Percentiles rank a stretch among this genome's conserved stretches.
phyloP scores from a whole-genome alignment of 495 filamentous ascomycete genomes.

The Annulohypoxylon maeteangense region DNA sequence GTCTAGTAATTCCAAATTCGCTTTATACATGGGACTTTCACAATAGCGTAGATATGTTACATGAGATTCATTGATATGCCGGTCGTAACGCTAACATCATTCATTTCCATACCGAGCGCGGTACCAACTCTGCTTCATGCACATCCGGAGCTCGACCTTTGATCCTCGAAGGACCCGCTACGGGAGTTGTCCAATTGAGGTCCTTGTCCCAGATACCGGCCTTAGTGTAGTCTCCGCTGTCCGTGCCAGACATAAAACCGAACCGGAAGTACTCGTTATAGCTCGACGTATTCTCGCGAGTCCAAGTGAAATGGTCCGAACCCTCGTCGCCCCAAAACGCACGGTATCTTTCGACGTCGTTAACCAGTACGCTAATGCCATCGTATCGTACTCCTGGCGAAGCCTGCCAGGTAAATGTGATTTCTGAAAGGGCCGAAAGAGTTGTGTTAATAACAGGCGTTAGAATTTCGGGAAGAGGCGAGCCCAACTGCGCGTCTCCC shows the following conservation, averaged over 20 bases:
- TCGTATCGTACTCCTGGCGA: constrained; percentile 72
- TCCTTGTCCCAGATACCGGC: constrained; percentile 79
- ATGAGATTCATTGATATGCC: neutral
- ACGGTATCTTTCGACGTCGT: constrained; percentile 89
- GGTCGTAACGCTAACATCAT: constrained; percentile 25
- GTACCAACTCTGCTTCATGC: constrained; percentile 29
- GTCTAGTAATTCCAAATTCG: neutral
- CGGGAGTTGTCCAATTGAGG: constrained; percentile 74
- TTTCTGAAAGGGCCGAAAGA: constrained; percentile 49
- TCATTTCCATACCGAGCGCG: constrained; percentile 35
- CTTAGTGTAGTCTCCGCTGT: constrained; percentile 78
- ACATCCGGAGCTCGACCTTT: constrained; percentile 38
- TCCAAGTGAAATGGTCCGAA: constrained; percentile 60
- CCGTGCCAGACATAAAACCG: constrained; percentile 76
- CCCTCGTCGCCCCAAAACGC: constrained; percentile 64
- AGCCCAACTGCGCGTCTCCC: constrained; percentile 75
- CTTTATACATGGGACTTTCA: neutral
- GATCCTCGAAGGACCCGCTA: constrained; percentile 56
- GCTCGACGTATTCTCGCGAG: constrained; percentile 51
- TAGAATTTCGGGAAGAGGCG: constrained; percentile 72
- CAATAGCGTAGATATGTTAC: neutral
- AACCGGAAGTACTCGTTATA: constrained; percentile 85
- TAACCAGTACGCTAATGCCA: constrained; percentile 88
- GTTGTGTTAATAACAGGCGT: constrained; percentile 56
- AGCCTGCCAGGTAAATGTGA: constrained; percentile 65